Conservation (phyloP, 1,139 yeast species). For the Kazachstania sp. region DNA sequence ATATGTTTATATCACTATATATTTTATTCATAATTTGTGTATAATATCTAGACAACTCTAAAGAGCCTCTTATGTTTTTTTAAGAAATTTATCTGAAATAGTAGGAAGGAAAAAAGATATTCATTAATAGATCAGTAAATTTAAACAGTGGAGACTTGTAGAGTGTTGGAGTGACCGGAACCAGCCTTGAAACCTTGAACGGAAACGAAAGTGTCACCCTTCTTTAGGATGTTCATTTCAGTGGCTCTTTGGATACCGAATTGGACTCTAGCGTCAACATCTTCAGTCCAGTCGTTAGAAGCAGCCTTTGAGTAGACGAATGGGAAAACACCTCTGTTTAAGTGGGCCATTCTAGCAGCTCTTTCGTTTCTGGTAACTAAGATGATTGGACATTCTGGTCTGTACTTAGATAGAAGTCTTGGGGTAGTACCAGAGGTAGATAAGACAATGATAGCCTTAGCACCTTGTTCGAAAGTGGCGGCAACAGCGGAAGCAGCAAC, state of each 20-base stretch:
- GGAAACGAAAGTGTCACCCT: conserved; percentile 87
- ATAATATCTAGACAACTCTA: neutral
- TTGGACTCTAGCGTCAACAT: conserved; percentile 89
- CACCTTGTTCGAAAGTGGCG: conserved; percentile 92
- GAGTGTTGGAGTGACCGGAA: conserved; percentile 96
- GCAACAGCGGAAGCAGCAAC: conserved; percentile 96
- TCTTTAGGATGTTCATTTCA: conserved; percentile 72
- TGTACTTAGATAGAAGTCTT: conserved; percentile 92
- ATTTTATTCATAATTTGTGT: conserved; percentile 3
- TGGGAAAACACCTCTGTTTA: conserved; percentile 98
- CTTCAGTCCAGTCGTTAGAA: conserved; percentile 87
- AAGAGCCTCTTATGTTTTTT: neutral
- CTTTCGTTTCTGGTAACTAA: conserved; percentile 95
- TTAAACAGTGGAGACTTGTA: conserved; percentile 55
- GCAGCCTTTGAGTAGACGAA: conserved; percentile 66
- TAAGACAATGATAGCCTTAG: conserved; percentile 92
- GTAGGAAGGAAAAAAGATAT: neutral
- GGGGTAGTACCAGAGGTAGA: conserved; percentile 95
- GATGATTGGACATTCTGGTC: conserved; percentile 95
- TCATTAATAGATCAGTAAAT: neutral
- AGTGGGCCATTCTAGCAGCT: conserved; percentile 91
- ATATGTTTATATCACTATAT: neutral
- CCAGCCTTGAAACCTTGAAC: conserved; percentile 99
- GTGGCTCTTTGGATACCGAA: conserved; percentile 91
- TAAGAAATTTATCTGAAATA: neutral